Evolutionary conservation across 371 early-diverging fungal genomes (phyloP), one percentile per base, ranked within the genome.

Genomic region (Circinella minor): DNA sequence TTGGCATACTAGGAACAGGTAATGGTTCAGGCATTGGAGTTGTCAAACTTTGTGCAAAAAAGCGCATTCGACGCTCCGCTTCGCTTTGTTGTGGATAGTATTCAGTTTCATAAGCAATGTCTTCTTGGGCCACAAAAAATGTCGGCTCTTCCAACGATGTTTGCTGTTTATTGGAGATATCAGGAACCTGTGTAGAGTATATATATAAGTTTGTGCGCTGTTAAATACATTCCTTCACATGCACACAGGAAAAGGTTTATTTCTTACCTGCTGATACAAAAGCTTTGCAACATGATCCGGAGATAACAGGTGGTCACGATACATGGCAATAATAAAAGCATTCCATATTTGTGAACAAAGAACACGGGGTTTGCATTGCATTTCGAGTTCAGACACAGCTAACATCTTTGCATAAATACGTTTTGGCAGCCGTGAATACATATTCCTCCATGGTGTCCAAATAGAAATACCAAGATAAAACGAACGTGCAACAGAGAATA

Each of bases 321-420:
- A 95, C 94, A 96, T 92, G 34, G 92, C 87, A 36, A 93, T 86
- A n/a, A 94, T 87, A 59, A 96, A 86, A 0, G 95, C 91, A 73
- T 96, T 95, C 95, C 95, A 96, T 43, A 95, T 76, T 74, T 93
- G 92, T 9, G 94, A 92, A 74, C 93, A 92, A 10, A 93, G 81
- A 4, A 88, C 81, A 75, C 91, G 93, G 55, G 93, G 92, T 55
- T 91, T 88, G 71, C 85, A 81, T 71, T 89, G 88, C 65, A 88
- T 71, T 47, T 90, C 88, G 78, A 90, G 86, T 43, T 91, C 89
- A 13, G 86, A 79, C 1, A 89, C 85, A 2, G 92, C 90, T 13
- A 94, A 81, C 15, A 93, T 74, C 75, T 93, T 93, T 63, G 92
- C 87, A 76, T 91, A 92, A 54, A 94, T 92, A 48, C 92, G 89